Conservation (phyloP, 2,329 filamentous ascomycete species). For the Aureobasidium leucospermi region DNA sequence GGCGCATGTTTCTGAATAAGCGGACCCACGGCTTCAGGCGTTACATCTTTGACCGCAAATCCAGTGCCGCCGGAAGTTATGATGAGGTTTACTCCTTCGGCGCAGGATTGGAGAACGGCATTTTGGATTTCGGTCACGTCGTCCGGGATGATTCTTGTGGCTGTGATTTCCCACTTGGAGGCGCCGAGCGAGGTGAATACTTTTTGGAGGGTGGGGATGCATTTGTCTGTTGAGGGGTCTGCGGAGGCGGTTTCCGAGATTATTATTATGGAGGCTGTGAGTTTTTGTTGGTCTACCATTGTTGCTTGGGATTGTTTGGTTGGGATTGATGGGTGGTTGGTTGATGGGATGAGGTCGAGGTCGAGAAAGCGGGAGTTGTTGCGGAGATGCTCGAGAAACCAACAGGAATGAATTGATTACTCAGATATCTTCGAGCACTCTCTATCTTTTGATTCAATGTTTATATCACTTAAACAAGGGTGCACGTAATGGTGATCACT, state of each 20-base stretch:
- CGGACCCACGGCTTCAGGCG: slow-evolving; percentile 78
- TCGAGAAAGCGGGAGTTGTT: neutral
- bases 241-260: slow-evolving; percentile 83
- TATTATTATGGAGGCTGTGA: slow-evolving; percentile 73
- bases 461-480: too few species aligned
- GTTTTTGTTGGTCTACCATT: slow-evolving; percentile 25
- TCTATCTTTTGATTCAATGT: neutral
- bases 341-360: neutral
- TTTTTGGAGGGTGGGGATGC: slow-evolving; percentile 57
- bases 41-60: slow-evolving; percentile 76
- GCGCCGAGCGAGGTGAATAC: slow-evolving; percentile 50
- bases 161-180: slow-evolving; percentile 65
- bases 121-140: slow-evolving; percentile 66
- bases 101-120: slow-evolving; percentile 52
- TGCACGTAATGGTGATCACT: neutral
- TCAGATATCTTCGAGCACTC: neutral
- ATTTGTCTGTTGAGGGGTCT: slow-evolving; percentile 72
- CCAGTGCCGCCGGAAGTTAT: slow-evolving; percentile 90
- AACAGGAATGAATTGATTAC: neutral
- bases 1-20: slow-evolving; percentile 80
- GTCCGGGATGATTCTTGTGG: slow-evolving; percentile 73
- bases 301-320: neutral
- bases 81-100: slow-evolving; percentile 59
- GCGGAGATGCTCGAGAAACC: neutral
- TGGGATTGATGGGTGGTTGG: neutral